phyloP scores from a whole-genome alignment of 2,329 filamentous ascomycete genomes.

The Uncinocarpus reesii region DNA sequence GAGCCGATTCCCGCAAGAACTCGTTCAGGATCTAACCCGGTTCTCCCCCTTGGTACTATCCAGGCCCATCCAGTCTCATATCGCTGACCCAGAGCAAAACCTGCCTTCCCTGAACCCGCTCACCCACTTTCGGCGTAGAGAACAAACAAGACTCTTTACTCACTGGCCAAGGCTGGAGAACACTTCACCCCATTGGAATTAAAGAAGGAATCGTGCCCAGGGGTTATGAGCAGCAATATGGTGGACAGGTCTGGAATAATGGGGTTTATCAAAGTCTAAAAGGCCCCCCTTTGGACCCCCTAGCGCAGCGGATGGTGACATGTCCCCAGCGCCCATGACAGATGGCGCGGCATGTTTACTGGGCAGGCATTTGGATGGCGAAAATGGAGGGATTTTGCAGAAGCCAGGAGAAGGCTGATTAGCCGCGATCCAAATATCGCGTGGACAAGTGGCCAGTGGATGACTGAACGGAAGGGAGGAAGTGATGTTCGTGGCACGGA shows the following conservation, averaged over 20 bases:
- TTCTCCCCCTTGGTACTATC: conserved; percentile 21
- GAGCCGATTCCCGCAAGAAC: conserved; percentile 16
- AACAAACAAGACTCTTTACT: conserved; percentile 21
- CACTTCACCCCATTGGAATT: conserved; percentile 21
- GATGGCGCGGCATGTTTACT: conserved; percentile 23
- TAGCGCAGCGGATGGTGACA: conserved; percentile 22
- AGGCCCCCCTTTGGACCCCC: conserved; percentile 20
- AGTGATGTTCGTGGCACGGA: conserved; percentile 61
- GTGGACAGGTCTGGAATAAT: conserved; percentile 16
- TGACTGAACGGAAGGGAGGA: conserved; percentile 61
- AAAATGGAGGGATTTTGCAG: conserved; percentile 18
- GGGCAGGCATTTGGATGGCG: conserved; percentile 18
- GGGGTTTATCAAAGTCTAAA: conserved; percentile 21
- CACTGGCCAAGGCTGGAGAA: conserved; percentile 23
- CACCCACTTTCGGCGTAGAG: conserved; percentile 21
- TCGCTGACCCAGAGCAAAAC: conserved; percentile 21
- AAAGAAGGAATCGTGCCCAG: conserved; percentile 22
- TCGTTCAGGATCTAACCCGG: conserved; percentile 18
- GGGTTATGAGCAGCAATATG: conserved; percentile 17
- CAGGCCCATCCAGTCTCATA: conserved; percentile 14
- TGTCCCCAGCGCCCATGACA: conserved; percentile 24
- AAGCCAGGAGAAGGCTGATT: conserved; percentile 33
- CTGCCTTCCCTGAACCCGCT: conserved; percentile 19
- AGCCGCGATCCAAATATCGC: conserved; percentile 38
- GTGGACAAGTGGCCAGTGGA: conserved; percentile 69